phyloP scores from a whole-genome alignment of 345 rosid genomes.

The Turnera subulata region DNA sequence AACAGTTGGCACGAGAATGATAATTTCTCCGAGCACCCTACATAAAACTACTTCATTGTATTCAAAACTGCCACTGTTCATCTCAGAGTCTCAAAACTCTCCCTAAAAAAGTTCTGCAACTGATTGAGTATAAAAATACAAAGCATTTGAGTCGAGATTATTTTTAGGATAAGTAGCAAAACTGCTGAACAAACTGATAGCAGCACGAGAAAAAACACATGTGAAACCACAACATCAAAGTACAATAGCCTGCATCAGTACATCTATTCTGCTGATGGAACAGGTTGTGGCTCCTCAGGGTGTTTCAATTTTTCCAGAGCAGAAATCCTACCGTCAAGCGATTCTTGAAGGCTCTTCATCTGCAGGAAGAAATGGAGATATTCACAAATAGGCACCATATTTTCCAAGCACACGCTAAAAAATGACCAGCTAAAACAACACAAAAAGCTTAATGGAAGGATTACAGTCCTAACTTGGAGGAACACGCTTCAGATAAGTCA shows the following conservation, averaged over 20 bases:
- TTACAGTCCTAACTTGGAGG: not conserved
- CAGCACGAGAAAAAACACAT: slow-evolving; percentile 5
- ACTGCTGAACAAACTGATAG: slow-evolving; percentile 11
- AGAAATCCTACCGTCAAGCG: slow-evolving; percentile 70
- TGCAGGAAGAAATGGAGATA: slow-evolving; percentile 8
- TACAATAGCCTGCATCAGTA: slow-evolving; percentile 6
- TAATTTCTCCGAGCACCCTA: not conserved
- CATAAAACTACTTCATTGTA: not conserved
- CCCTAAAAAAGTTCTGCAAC: slow-evolving; percentile 2
- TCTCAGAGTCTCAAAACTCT: not conserved
- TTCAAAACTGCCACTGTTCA: not conserved
- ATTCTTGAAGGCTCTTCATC: slow-evolving; percentile 63
- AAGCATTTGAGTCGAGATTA: slow-evolving; percentile 9
- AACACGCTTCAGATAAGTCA: not conserved
- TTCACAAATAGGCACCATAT: not conserved
- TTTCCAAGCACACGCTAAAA: no score
- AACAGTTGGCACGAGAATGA: not conserved
- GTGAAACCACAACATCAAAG: slow-evolving; percentile 1
- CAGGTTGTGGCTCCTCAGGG: slow-evolving; percentile 55
- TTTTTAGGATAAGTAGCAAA: slow-evolving; percentile 3
- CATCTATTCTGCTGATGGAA: slow-evolving; percentile 55
- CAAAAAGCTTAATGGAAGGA: not conserved
- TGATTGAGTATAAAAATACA: slow-evolving; percentile 7
- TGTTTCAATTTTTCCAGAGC: slow-evolving; percentile 73
- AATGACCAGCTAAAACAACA: no score